A percentile compares a stretch with the other conserved stretches of the same genome.
These are phyloP conservation scores for Leavenworthia alabamica DNA, from an alignment of 345 rosid species.

Conservation along the genomic window DNA sequence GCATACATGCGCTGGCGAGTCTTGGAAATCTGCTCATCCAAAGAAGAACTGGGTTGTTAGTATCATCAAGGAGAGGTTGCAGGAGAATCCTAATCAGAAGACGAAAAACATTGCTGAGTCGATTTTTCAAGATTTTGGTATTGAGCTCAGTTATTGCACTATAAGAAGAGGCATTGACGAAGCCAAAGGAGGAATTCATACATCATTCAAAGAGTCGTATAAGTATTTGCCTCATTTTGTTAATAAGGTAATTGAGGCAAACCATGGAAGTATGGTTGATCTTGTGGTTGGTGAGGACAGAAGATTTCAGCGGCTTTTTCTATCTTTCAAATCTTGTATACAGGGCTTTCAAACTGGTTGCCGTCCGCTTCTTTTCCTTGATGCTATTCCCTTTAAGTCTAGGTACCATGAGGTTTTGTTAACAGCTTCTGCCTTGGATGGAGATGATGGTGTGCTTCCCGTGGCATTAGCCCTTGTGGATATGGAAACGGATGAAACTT, in stretches of 20 bases:
- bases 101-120: constrained; percentile 66
- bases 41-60: constrained; percentile 79
- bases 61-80: constrained; percentile 68
- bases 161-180: constrained; percentile 84
- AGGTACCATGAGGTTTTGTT: constrained; percentile 73
- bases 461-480: constrained; percentile 78
- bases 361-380: constrained; percentile 84
- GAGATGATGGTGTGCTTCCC: constrained; percentile 66
- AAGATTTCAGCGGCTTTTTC: constrained; percentile 68
- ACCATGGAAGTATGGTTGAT: constrained; percentile 63
- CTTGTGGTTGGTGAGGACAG: constrained; percentile 47
- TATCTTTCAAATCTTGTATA: constrained; percentile 57
- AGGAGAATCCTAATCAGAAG: constrained; percentile 67
- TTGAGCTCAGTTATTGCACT: constrained; percentile 67
- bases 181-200: constrained; percentile 76
- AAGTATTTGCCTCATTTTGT: constrained; percentile 60
- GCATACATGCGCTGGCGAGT: constrained; percentile 74
- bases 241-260: constrained; percentile 51
- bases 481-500: constrained; percentile 59
- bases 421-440: constrained; percentile 80
- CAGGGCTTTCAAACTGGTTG: constrained; percentile 73
- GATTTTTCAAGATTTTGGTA: constrained; percentile 67
- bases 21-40: constrained; percentile 78
- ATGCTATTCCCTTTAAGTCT: constrained; percentile 58
- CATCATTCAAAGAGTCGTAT: constrained; percentile 72